Evolutionary conservation across 1,139 yeast genomes (phyloP), one percentile per base, ranked within the genome.

Genomic region (Pneumocystis murina): DNA sequence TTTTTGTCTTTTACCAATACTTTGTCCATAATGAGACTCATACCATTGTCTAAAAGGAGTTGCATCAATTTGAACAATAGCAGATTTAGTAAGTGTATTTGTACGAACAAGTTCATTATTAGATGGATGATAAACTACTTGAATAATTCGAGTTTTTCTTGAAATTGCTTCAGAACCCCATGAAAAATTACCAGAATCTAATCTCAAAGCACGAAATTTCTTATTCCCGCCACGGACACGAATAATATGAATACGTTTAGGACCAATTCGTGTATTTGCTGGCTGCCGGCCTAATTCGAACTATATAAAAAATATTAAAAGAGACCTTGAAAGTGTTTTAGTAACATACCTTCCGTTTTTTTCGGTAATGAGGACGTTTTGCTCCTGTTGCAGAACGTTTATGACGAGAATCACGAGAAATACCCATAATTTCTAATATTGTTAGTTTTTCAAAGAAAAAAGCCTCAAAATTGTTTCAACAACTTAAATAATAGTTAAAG

Each of bases 351-450:
- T 48, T 48, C 86, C 99, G 86, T 96, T 92, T 92, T 92, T 92
- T 92, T 88, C 98, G 91, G 95, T 86, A 89, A 82, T 89, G 96
- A 81, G 98, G 97, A 83, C 97, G 91, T 83, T 90, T 91, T 80
- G 98, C 99, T 86, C 99, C 99, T 79, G 99, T 91, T 81, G 95
- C 96, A 76, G 97, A 83, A 83, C 98, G 95, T 88, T 92, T 92
- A 90, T 92, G 98, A 84, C 97, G 96, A 81, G 98, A 91, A 85
- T 92, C 98, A 86, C 99, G 94, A 82, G 97, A 91, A 87, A 92
- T 92, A 91, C 98, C 97, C 98, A 92, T 92, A 75, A 28, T 48
- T 7, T 4, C 55, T 48, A 48, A 48, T 38, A 24, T 24, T 12
- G 20, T 24, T 1, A 24, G 55, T 48, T 24, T 48, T 48, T 48